Conservation (phyloP, 495 filamentous ascomycete species). For the Ascobolus immersus region DNA sequence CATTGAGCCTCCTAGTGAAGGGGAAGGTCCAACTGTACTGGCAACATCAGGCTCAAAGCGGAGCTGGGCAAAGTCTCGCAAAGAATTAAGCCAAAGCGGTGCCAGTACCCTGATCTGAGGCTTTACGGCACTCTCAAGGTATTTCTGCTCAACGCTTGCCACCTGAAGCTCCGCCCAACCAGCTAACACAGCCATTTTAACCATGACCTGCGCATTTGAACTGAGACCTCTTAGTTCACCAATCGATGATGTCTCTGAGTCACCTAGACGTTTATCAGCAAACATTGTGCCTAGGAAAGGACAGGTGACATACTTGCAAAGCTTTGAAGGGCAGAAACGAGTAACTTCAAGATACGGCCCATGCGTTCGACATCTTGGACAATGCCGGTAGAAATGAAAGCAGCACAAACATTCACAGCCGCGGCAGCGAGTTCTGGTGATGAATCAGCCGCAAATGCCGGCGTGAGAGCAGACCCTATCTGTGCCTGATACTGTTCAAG, state of each 20-base stretch:
- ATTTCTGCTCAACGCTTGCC: slow-evolving; percentile 75
- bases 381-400: slow-evolving; percentile 88
- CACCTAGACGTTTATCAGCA: slow-evolving; percentile 18
- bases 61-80: slow-evolving; percentile 79
- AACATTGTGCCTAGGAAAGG: slow-evolving; percentile 36
- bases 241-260: slow-evolving; percentile 62
- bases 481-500: slow-evolving; percentile 97
- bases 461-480: slow-evolving; percentile 85
- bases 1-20: slow-evolving; percentile 47
- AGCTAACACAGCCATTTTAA: slow-evolving; percentile 88
- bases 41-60: slow-evolving; percentile 95
- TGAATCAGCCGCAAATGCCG: slow-evolving; percentile 85
- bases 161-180: slow-evolving; percentile 98
- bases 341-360: slow-evolving; percentile 80
- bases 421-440: slow-evolving; percentile 85
- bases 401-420: slow-evolving; percentile 90
- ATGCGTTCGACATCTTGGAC: slow-evolving; percentile 95
- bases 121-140: slow-evolving; percentile 66
- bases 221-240: slow-evolving; percentile 83
- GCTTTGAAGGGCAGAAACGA: slow-evolving; percentile 78
- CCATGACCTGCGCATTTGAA: slow-evolving; percentile 93
- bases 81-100: slow-evolving; percentile 74
- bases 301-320: slow-evolving; percentile 66
- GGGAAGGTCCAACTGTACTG: slow-evolving; percentile 37
- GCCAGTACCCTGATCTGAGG: slow-evolving; percentile 74